Evolutionary conservation across 169 alveolate genomes (phyloP).

Genomic region (Babesia bigemina): DNA sequence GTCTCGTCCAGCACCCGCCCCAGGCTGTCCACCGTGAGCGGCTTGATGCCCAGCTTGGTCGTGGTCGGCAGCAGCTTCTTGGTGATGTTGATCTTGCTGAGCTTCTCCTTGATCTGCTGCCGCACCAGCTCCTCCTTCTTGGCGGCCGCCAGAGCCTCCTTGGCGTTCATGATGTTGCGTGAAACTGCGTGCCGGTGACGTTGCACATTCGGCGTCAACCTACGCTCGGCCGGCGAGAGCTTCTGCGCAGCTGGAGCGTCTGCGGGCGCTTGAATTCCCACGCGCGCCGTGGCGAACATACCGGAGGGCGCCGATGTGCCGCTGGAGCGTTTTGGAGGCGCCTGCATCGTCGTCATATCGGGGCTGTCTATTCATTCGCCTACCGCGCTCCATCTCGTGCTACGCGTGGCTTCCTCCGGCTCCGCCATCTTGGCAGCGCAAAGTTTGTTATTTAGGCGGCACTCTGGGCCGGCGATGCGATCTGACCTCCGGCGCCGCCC

Average conservation of each 20-base stretch:
- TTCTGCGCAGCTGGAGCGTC: background rate
- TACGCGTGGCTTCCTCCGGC: background rate
- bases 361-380: background rate
- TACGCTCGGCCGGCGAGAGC: constrained; percentile 38
- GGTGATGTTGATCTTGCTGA: constrained; percentile 47
- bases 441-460: background rate
- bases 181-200: constrained; percentile 17
- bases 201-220: background rate
- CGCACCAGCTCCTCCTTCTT: constrained; percentile 68
- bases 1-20: constrained; percentile 78
- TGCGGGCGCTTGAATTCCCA: background rate
- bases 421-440: constrained; percentile 13
- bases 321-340: constrained; percentile 1
- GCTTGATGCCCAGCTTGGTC: constrained; percentile 40
- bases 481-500: background rate
- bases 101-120: constrained; percentile 56
- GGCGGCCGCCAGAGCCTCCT: constrained; percentile 73
- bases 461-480: background rate
- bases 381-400: constrained; percentile 25
- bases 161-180: constrained; percentile 67
- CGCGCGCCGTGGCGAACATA: background rate
- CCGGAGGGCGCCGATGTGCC: background rate
- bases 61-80: constrained; percentile 52
- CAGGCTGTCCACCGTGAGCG: constrained; percentile 72
- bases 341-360: background rate